Percentiles rank a stretch among this genome's conserved stretches.
Evolutionary conservation across 805 yeast genomes (phyloP).

Genomic region (Ogataea methanolica): DNA sequence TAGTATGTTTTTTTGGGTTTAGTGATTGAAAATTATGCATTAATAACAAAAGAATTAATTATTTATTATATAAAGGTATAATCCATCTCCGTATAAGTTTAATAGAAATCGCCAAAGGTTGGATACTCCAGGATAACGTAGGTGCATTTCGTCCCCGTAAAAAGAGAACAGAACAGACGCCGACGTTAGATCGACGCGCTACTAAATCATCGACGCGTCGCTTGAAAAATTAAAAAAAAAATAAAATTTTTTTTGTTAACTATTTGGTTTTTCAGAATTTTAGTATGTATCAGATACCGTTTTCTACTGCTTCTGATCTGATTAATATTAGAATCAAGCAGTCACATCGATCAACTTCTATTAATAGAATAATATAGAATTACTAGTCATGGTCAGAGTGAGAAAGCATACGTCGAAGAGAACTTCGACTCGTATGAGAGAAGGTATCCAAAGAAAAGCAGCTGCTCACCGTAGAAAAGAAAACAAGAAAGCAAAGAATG

Average conservation of each 20-base stretch:
- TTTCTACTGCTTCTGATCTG: no score
- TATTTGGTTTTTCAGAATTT: background rate
- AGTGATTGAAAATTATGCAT: background rate
- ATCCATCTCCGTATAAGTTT: no score
- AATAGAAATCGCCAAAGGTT: no score
- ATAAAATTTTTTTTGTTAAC: background rate
- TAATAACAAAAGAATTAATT: background rate
- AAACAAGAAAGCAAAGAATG: constrained; percentile 77
- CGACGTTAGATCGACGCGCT: no score
- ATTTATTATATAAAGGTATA: no score
- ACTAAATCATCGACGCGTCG: no score
- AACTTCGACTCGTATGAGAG: constrained; percentile 87
- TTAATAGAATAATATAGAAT: background rate
- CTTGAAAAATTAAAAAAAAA: no score
- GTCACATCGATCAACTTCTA: no score
- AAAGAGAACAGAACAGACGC: no score
- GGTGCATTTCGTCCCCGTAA: no score
- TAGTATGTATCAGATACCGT: background rate
- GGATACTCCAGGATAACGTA: no score
- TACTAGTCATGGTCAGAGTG: constrained; percentile 26
- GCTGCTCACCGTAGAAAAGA: constrained; percentile 87
- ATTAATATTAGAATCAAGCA: no score
- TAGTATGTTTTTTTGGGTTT: background rate
- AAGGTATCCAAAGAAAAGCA: constrained; percentile 94
- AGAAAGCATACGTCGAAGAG: constrained; percentile 76